Conservation (phyloP, 352 stramenopile species). For the Phytophthora lateralis region DNA sequence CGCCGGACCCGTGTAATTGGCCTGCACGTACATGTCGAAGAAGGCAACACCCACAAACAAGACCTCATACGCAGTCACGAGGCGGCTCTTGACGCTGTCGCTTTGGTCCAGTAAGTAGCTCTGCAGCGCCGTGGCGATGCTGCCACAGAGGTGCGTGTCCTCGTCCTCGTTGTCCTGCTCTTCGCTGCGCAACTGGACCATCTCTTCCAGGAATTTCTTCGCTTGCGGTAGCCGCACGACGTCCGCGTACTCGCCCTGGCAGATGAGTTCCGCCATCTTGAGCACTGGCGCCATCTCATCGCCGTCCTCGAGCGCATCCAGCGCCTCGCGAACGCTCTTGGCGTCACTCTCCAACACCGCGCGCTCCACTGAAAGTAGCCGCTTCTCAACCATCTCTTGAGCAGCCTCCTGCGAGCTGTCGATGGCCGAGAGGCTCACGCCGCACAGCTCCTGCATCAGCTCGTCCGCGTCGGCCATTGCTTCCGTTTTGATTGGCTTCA, state of each 20-base stretch:
- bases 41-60: constrained; percentile 66
- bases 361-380: constrained; percentile 52
- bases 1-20: constrained; percentile 82
- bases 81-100: constrained; percentile 30
- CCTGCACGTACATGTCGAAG: constrained; percentile 81
- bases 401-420: constrained; percentile 41
- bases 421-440: constrained; percentile 53
- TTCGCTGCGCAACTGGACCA: constrained; percentile 18
- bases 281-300: constrained; percentile 34
- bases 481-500: too few relatives aligned
- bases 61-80: constrained; percentile 58
- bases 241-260: constrained; percentile 63
- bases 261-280: constrained; percentile 59
- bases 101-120: constrained; percentile 45
- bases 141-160: constrained; percentile 53
- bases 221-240: constrained; percentile 50
- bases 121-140: constrained; percentile 48
- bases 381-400: constrained; percentile 42
- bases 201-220: constrained; percentile 36
- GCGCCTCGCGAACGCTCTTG: constrained; percentile 24
- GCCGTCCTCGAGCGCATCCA: constrained; percentile 17
- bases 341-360: constrained; percentile 63
- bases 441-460: constrained; percentile 65
- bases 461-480: constrained; percentile 62
- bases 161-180: constrained; percentile 24